A percentile compares a stretch with the other conserved stretches of the same genome.
Conservation (phyloP, 2,329 filamentous ascomycete genomes). For the Penicillium palitans region DNA sequence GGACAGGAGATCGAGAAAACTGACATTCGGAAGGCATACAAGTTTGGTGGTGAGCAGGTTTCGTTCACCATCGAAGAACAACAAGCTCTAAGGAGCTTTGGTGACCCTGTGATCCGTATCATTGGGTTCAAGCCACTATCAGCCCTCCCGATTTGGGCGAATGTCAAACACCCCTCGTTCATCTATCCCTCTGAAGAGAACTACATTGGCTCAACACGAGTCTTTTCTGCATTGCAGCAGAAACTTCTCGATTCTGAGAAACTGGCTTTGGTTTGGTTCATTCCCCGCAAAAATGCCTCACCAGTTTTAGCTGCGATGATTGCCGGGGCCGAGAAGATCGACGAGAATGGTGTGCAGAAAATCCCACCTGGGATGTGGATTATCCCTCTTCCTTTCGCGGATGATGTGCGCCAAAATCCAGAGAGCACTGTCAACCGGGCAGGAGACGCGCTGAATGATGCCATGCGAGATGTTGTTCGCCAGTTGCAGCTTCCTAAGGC, state of each 20-base stretch:
- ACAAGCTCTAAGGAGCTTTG: constrained; percentile 74
- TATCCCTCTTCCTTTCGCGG: constrained; percentile 80
- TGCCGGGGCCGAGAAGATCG: constrained; percentile 66
- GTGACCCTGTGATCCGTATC: constrained; percentile 77
- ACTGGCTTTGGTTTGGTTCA: constrained; percentile 85
- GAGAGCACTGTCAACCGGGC: constrained; percentile 59
- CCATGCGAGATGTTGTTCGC: constrained; percentile 79
- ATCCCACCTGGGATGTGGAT: constrained; percentile 87
- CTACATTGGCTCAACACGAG: constrained; percentile 85
- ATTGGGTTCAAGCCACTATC: constrained; percentile 88
- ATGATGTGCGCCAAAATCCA: constrained; percentile 78
- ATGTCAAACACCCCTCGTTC: constrained; percentile 81
- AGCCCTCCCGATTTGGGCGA: constrained; percentile 77
- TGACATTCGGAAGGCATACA: constrained; percentile 90
- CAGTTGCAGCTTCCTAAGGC: constrained; percentile 86
- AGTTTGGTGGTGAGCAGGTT: constrained; percentile 89
- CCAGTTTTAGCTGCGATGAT: constrained; percentile 80
- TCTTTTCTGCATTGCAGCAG: constrained; percentile 87
- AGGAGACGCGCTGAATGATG: constrained; percentile 71
- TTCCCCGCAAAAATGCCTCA: constrained; percentile 75
- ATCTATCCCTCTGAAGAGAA: constrained; percentile 92
- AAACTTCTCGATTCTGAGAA: constrained; percentile 79
- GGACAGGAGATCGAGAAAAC: constrained; percentile 72
- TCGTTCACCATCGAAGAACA: constrained; percentile 84
- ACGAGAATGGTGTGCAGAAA: constrained; percentile 66